Evolutionary conservation across 2,329 filamentous ascomycete species (phyloP), one percentile per base, ranked within the genome.

Genomic region (Colletotrichum cuscutae): DNA sequence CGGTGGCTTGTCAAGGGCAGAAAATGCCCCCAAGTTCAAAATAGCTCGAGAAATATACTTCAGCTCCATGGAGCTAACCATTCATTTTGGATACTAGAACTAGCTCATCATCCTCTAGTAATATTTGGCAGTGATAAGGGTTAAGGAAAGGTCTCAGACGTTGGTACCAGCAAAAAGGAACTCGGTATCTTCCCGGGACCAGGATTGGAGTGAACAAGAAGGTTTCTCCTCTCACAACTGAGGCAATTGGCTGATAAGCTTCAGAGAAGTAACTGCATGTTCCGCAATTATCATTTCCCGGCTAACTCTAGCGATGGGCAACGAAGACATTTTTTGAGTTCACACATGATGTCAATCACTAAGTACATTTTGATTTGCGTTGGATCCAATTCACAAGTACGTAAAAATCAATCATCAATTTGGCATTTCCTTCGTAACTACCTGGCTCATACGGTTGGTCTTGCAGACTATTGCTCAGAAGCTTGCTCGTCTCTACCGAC

Each of bases 371-470:
- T 35, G 9, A 35, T 11, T 12, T 35, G 32, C 4, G 32, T 35
- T 12, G 9, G 11, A 35, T 11, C 4, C 11, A 12, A 11, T 11
- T 12, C 32, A 12, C 12, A 12, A 12, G 5, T 42, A 42, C 2
- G 12, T 42, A 42, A 19, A 11, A 49, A 22, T 22, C 9, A 26
- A 19, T 64, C 42, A 11, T 26, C 7, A 37, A n/a, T 7, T 49
- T 64, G 42, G 24, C 65, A 60, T 60, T n/a, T 64, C 54, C 59
- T 64, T 69, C 32, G 37, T 60, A 28, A 56, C 15, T 49, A 37
- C 9, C 42, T 60, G 58, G 30, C 7, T 22, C 24, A 15, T 32
- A 6, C 24, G 19, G 24, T 42, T 59, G 37, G 28, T n/a, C 13
- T 32, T n/a, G 35, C 57, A 42, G 57, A 26, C 32, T 32, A 30